A percentile compares a stretch with the other conserved stretches of the same genome.
These are phyloP conservation scores for Salvia rosmarinus DNA, from an alignment of 257 asterid species.

Conservation along the genomic window DNA sequence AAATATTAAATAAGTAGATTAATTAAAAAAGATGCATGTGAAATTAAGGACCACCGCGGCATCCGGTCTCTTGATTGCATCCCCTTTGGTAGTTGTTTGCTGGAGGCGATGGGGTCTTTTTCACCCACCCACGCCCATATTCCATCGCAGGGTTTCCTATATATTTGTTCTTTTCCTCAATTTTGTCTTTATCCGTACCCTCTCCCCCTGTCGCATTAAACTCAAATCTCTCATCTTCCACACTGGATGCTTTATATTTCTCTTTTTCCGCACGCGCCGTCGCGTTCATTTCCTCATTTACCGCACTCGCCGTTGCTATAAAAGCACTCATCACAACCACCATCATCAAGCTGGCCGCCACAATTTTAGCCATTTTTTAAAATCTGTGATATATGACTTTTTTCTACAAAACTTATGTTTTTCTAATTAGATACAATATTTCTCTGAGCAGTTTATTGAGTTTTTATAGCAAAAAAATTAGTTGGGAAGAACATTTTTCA, in stretches of 20 bases:
- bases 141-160: not conserved
- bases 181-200: too few relatives aligned
- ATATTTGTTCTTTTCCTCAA: too few relatives aligned
- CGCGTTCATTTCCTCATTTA: accelerated
- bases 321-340: constrained; percentile 10
- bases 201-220: too few relatives aligned
- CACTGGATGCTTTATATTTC: too few relatives aligned
- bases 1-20: too few relatives aligned
- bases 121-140: too few relatives aligned
- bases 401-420: not conserved
- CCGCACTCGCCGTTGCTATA: not conserved
- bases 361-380: constrained; percentile 18
- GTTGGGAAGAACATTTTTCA: not conserved
- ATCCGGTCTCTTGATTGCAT: not conserved
- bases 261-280: not conserved
- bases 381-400: not conserved
- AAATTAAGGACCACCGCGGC: too few relatives aligned
- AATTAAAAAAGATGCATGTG: too few relatives aligned
- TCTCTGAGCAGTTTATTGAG: not conserved
- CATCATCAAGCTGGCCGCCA: constrained; percentile 2
- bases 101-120: not conserved
- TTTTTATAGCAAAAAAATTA: not conserved
- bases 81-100: not conserved
- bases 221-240: too few relatives aligned
- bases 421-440: not conserved